These are phyloP conservation scores for Thalassiosira profunda DNA, from an alignment of 108 stramenopile species.

Conservation along the genomic window DNA sequence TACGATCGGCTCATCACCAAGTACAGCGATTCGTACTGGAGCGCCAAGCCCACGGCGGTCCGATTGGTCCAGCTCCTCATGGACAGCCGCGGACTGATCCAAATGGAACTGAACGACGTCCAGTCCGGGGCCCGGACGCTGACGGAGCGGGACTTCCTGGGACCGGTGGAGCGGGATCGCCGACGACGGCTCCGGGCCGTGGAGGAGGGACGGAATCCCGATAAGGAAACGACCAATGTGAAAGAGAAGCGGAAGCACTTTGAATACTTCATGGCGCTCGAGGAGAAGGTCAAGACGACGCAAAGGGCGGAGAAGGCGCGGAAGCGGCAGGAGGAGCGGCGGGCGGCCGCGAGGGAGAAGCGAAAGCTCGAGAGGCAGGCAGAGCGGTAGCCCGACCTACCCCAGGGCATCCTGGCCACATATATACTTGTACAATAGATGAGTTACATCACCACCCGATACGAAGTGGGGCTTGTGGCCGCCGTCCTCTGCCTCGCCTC, in stretches of 20 bases:
- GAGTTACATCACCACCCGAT: no score
- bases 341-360: no score
- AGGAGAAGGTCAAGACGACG: not conserved
- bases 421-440: no score
- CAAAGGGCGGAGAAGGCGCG: no score
- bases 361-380: no score
- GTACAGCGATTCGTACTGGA: slow-evolving; percentile 3
- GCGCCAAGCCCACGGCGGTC: not conserved
- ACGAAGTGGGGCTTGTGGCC: no score
- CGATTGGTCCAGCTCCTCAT: slow-evolving; percentile 5
- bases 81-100: not conserved
- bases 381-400: no score
- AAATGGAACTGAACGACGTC: slow-evolving; percentile 3
- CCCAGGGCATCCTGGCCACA: no score
- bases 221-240: no score
- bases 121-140: not conserved
- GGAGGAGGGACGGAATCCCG: not conserved
- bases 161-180: not conserved
- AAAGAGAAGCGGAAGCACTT: not conserved
- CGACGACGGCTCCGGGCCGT: not conserved
- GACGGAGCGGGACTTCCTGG: slow-evolving; percentile 8
- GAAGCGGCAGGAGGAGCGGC: no score
- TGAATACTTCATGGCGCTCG: slow-evolving; percentile 9
- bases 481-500: no score
- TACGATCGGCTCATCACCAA: slow-evolving; percentile 13